Base-by-base conservation (phyloP, 2,329 filamentous ascomycete species). In the Drechslerella stenobrocha region DNA sequence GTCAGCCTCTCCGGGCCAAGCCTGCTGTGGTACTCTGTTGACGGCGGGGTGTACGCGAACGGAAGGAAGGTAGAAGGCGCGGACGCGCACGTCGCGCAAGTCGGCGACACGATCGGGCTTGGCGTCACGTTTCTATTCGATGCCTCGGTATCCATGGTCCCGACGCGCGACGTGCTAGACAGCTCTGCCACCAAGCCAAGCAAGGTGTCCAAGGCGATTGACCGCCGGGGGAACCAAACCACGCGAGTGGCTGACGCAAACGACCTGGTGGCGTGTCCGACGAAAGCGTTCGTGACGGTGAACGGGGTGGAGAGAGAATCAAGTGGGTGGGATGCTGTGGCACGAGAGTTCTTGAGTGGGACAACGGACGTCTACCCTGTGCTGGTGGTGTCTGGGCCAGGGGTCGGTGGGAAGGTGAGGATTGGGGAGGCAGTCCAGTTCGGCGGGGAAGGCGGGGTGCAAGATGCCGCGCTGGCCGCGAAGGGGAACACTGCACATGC, bases 391-490 rank as follows among this genome's bases (percentile, higher is more conserved):
- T 67, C 50, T 15, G 63, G 63, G 5, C 63, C 63, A 5, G 63
- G 63, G 13, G 37, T 67, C 8, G 45, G 55, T 42, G 63, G 63
- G 20, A 67, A 67, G 8, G 55, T 60, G 7, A 55, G 46, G 34
- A 67, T 67, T 26, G 63, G 63, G 18, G 63, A 67, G n/a, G 55
- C 63, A 2, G 63, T 67, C 7, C 37, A 35, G 20, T 67, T 67
- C 37, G 28, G 22, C 13, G 63, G 63, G 1, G 63, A 67, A 2
- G 63, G 63, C 9, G 63, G 63, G 9, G n/a, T 28, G 1, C 24
- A 23, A 20, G 63, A 67, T 56, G 63, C 63, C 5, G 37, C 58
- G 23, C 13, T 55, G 20, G 63, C 63, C 20, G 63, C 63, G 9
- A 51, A 67, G 37, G 63, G 63, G 7, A 60, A 67, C 37, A 44